phyloP scores from a whole-genome alignment of 2,329 filamentous ascomycete genomes.

The Neofusicoccum ribis region DNA sequence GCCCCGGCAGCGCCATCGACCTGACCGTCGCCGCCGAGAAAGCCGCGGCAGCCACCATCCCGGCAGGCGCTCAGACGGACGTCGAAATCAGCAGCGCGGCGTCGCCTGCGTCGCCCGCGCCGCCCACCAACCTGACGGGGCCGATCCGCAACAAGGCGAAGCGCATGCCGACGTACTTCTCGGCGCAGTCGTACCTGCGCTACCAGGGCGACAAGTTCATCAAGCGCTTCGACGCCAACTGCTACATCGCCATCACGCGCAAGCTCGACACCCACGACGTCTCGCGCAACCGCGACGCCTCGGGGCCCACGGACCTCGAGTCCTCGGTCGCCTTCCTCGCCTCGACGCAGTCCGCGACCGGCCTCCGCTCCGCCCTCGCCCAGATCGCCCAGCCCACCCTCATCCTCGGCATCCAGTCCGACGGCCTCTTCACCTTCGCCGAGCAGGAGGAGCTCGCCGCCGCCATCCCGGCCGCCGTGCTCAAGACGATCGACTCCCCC shows the following conservation, averaged over 20 bases:
- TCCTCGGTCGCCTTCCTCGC: constrained; percentile 25
- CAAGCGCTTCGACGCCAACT: constrained; percentile 95
- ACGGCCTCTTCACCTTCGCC: constrained; percentile 94
- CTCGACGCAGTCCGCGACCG: constrained; percentile 27
- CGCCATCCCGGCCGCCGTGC: constrained; percentile 71
- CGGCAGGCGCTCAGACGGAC: constrained; percentile 36
- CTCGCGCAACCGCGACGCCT: constrained; percentile 65
- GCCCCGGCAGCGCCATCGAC: constrained; percentile 35
- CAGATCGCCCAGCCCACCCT: constrained; percentile 86
- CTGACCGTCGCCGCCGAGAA: constrained; percentile 33
- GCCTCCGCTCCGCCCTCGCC: constrained; percentile 67
- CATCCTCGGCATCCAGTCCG: constrained; percentile 90
- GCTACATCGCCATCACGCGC: constrained; percentile 97
- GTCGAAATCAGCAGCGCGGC: constrained; percentile 50
- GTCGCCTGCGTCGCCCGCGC: constrained; percentile 26
- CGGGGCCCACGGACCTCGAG: constrained; percentile 23
- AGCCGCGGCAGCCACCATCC: constrained; percentile 25
- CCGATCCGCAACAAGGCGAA: constrained; percentile 30
- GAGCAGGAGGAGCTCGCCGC: constrained; percentile 91
- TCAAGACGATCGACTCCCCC: constrained; percentile 87
- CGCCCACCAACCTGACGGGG: constrained; percentile 28
- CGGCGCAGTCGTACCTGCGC: constrained; percentile 92
- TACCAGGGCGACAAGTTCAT: constrained; percentile 98
- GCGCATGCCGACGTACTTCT: constrained; percentile 76
- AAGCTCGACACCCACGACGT: constrained; percentile 98